Percentiles rank a stretch among this genome's conserved stretches.
phyloP scores from a whole-genome alignment of 73 alveolate genomes.

The Stentor roeselii region DNA sequence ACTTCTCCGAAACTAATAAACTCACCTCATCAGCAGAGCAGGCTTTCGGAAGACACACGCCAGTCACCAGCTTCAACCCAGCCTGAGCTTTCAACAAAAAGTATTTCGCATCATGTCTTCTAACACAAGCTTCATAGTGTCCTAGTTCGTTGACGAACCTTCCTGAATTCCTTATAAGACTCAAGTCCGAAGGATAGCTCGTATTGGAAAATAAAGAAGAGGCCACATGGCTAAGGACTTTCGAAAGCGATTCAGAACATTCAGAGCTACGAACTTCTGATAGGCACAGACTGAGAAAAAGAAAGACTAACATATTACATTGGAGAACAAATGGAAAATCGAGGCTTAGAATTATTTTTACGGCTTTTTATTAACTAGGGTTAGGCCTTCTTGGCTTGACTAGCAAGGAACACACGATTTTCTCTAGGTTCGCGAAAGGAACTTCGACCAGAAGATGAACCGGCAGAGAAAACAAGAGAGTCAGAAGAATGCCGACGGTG shows the following conservation, averaged over 20 bases:
- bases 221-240: not conserved
- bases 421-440: conserved; percentile 7
- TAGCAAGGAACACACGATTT: not conserved
- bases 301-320: too few species aligned
- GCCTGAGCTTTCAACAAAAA: too few species aligned
- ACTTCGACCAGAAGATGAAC: not conserved
- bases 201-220: not conserved
- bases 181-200: not conserved
- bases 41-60: conserved; percentile 1
- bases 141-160: not conserved
- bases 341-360: too few species aligned
- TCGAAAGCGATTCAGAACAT: not conserved
- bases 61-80: not conserved
- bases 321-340: too few species aligned
- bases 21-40: not conserved
- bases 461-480: not conserved
- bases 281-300: too few species aligned
- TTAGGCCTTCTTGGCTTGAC: too few species aligned
- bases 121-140: not conserved
- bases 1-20: not conserved
- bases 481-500: not conserved
- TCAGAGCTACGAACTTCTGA: not conserved
- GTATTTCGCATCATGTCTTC: too few species aligned
- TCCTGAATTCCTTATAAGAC: not conserved
- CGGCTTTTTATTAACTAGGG: too few species aligned